phyloP scores from a whole-genome alignment of 139 green algal genomes.

The Closterium sp. region DNA sequence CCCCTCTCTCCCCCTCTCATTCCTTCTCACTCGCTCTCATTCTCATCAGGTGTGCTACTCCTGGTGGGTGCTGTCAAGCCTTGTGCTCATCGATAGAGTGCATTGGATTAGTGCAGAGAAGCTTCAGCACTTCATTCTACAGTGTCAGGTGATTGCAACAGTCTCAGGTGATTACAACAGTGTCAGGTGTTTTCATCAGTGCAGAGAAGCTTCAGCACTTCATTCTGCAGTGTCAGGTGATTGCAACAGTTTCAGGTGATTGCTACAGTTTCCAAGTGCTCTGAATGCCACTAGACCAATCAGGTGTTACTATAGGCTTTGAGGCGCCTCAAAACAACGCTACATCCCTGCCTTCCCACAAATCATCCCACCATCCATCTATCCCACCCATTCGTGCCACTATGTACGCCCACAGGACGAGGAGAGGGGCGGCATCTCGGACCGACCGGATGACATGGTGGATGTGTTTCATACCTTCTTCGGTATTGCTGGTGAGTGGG shows the following conservation, averaged over 20 bases:
- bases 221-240: no score
- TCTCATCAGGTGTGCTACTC: slow-evolving; percentile 80
- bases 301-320: no score
- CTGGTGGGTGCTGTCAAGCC: slow-evolving; percentile 95
- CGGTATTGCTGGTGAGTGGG: slow-evolving; percentile 74
- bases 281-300: no score
- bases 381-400: not conserved
- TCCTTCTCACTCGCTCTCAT: not conserved
- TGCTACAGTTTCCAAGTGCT: no score
- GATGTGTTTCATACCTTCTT: slow-evolving; percentile 99
- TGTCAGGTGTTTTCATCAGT: not conserved
- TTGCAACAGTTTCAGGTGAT: no score
- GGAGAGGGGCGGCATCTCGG: slow-evolving; percentile 89
- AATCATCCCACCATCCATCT: not conserved
- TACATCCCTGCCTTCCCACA: not conserved
- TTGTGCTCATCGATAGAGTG: slow-evolving; percentile 81
- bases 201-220: no score
- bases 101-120: slow-evolving; percentile 88
- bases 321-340: not conserved
- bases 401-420: slow-evolving; percentile 72
- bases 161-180: not conserved
- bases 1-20: not conserved
- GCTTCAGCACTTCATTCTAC: slow-evolving; percentile 55
- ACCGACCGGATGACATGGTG: slow-evolving; percentile 91
- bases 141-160: slow-evolving; percentile 44